Conservation (phyloP, 2,329 filamentous ascomycete genomes). For the Beauveria pseudobassiana region DNA sequence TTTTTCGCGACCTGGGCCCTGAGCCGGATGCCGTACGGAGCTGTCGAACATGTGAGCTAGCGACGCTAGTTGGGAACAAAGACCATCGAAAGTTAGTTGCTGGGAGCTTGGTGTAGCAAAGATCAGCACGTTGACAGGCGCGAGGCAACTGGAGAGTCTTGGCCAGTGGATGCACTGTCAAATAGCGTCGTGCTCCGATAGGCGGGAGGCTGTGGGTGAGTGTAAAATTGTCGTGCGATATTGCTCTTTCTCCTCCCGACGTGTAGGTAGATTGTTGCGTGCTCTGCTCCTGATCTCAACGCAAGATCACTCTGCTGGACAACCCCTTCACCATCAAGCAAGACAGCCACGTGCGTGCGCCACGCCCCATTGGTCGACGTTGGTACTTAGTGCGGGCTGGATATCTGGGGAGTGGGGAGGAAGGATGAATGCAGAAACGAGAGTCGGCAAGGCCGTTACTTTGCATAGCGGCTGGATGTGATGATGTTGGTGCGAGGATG, state of each 20-base stretch:
- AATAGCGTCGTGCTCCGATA: neutral
- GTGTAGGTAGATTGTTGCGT: neutral
- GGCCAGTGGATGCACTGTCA: neutral
- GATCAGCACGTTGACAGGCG: constrained; percentile 8
- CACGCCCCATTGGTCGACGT: constrained; percentile 1
- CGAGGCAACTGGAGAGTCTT: neutral
- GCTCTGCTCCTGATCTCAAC: neutral
- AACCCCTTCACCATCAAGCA: constrained; percentile 4
- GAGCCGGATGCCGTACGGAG: neutral
- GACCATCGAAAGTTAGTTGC: neutral
- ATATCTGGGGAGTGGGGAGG: constrained; percentile 8
- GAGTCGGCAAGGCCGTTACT: neutral
- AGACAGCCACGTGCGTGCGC: constrained; percentile 5
- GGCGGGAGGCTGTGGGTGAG: neutral
- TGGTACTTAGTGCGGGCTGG: neutral
- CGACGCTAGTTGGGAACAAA: neutral
- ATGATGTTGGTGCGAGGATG: neutral
- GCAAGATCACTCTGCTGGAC: neutral
- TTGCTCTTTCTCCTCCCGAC: neutral
- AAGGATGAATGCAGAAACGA: neutral
- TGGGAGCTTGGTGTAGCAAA: neutral
- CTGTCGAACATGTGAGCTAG: neutral
- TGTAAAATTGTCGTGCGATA: neutral
- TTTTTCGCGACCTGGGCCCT: neutral
- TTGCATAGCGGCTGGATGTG: neutral